Conservation (phyloP, 371 early-diverging fungal species). For the Mortierella sp. region DNA sequence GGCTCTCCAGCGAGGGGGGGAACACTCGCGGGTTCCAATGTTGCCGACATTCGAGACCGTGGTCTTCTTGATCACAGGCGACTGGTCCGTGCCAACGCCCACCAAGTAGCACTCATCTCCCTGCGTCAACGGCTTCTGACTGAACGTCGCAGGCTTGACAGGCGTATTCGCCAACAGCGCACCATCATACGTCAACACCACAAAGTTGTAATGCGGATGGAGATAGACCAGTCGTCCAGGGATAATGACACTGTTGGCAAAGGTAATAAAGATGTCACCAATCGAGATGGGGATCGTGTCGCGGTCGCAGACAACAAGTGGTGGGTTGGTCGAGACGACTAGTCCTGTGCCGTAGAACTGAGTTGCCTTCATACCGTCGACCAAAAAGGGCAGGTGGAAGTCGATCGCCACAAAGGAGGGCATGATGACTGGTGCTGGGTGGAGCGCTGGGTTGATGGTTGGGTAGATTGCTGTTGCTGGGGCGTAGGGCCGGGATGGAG, state of each 20-base stretch:
- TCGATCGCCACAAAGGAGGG: conserved; percentile 81
- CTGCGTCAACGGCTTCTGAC: conserved; percentile 65
- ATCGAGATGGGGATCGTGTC: conserved; percentile 84
- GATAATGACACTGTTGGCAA: conserved; percentile 82
- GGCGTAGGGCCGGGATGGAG: conserved; percentile 59
- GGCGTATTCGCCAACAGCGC: conserved; percentile 71
- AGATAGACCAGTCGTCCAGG: conserved; percentile 79
- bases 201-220: conserved; percentile 89
- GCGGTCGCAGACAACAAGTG: conserved; percentile 84
- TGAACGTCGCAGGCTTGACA: conserved; percentile 67
- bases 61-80: conserved; percentile 68
- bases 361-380: conserved; percentile 79
- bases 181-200: conserved; percentile 82
- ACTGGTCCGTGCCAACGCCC: conserved; percentile 71
- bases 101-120: conserved; percentile 75
- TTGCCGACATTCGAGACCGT: conserved; percentile 67
- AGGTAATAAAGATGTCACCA: conserved; percentile 82
- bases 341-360: conserved; percentile 83
- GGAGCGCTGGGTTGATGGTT: conserved; percentile 69
- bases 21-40: conserved; percentile 72
- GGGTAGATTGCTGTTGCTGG: conserved; percentile 77
- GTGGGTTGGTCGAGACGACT: conserved; percentile 79
- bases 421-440: conserved; percentile 74
- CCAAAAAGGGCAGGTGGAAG: conserved; percentile 77
- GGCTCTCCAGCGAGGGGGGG: conserved; percentile 76